Evolutionary conservation across 495 filamentous ascomycete species (phyloP).

Genomic region (Talaromyces nanjingensis): DNA sequence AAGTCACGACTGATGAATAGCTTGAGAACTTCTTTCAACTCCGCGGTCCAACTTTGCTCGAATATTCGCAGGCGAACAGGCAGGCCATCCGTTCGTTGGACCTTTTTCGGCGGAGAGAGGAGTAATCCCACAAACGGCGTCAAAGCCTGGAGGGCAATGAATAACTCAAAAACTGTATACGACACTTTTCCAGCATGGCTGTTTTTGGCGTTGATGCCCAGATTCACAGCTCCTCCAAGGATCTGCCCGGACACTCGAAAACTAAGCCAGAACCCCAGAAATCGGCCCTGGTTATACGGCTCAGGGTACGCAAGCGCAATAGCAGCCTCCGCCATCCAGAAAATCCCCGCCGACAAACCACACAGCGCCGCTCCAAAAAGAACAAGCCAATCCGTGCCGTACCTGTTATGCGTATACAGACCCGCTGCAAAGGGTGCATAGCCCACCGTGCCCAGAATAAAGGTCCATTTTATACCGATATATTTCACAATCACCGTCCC

Average conservation of each 20-base stretch:
- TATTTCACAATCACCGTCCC: constrained; percentile 46
- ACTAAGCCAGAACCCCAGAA: constrained; percentile 55
- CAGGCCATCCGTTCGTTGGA: constrained; percentile 50
- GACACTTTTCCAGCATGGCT: constrained; percentile 51
- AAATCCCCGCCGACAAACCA: constrained; percentile 57
- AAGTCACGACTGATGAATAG: constrained; percentile 48
- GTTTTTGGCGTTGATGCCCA: constrained; percentile 50
- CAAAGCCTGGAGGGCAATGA: constrained; percentile 54
- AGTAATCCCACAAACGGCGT: constrained; percentile 50
- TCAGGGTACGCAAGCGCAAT: constrained; percentile 62
- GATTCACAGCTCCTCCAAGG: constrained; percentile 55
- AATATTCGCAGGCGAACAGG: constrained; percentile 44
- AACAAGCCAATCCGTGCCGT: constrained; percentile 54
- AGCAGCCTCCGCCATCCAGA: constrained; percentile 61
- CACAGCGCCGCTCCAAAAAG: constrained; percentile 58
- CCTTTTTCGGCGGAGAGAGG: constrained; percentile 43
- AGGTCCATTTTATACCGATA: constrained; percentile 57
- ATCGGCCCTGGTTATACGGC: constrained; percentile 51
- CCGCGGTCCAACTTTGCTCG: constrained; percentile 32
- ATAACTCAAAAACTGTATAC: constrained; percentile 52
- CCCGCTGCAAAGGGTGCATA: constrained; percentile 60
- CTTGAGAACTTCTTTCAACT: constrained; percentile 43
- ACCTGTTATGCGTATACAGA: constrained; percentile 62
- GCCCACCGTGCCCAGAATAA: constrained; percentile 59
- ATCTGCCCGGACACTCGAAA: constrained; percentile 57